These are phyloP conservation scores for Sideroxylon spinosum DNA, from an alignment of 179 eudicot species.

Conservation along the genomic window DNA sequence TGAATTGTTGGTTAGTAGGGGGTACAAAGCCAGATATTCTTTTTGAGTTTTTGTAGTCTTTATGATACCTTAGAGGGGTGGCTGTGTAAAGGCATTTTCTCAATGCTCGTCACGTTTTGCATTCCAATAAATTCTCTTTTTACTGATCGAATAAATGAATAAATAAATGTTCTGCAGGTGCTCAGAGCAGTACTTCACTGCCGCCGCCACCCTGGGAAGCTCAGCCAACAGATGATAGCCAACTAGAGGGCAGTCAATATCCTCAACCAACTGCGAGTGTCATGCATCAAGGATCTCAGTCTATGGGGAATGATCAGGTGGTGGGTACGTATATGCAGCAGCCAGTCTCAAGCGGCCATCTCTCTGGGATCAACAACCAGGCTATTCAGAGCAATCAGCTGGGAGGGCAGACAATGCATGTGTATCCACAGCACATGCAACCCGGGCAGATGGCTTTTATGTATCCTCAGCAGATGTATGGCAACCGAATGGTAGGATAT, in stretches of 20 bases:
- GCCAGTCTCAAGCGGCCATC: conserved; percentile 45
- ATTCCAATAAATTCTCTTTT: no score
- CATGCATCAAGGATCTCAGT: conserved; percentile 41
- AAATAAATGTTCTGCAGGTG: conserved; percentile 36
- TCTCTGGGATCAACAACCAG: conserved; percentile 39
- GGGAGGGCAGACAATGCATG: conserved; percentile 25
- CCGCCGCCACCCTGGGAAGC: conserved; percentile 99
- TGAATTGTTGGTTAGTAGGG: no score
- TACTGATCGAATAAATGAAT: no score
- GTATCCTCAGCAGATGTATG: conserved; percentile 70
- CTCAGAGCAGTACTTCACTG: conserved; percentile 48
- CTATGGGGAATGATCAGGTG: conserved; percentile 42
- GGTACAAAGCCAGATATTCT: no score
- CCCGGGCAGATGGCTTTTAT: conserved; percentile 47
- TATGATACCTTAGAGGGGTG: no score
- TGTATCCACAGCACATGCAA: conserved; percentile 57
- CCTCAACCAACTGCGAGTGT: conserved; percentile 38
- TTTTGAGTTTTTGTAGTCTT: no score
- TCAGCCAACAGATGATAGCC: conserved; percentile 42
- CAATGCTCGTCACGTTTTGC: no score
- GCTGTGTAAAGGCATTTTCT: no score
- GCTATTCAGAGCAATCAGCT: conserved; percentile 6
- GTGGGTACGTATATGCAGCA: conserved; percentile 44
- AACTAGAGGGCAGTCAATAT: conserved; percentile 33
- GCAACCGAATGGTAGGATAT: conserved; percentile 51